Evolutionary conservation across 139 green algal genomes (phyloP).

Genomic region (Chlorella ohadii): DNA sequence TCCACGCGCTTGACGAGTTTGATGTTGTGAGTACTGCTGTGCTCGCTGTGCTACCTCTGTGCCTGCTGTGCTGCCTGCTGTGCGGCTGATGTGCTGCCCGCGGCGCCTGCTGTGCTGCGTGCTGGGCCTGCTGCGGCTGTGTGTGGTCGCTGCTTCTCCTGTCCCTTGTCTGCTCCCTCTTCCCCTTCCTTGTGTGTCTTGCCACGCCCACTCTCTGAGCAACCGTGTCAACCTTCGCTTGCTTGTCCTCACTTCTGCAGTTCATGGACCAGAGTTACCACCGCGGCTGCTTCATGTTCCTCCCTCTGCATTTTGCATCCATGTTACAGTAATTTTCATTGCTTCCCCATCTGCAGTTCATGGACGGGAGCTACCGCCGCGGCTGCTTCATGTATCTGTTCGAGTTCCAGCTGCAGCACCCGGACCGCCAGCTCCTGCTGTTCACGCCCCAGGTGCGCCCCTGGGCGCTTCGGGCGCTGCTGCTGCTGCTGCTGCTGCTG

Average conservation of each 20-base stretch:
- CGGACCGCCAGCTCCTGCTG: conserved; percentile 37
- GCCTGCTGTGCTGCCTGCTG: background rate
- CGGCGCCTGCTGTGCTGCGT: background rate
- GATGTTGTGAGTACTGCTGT: conserved; percentile 51
- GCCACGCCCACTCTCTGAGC: background rate
- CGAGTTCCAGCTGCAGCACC: conserved; percentile 62
- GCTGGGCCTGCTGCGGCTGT: background rate
- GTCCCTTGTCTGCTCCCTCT: background rate
- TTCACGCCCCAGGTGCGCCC: conserved; percentile 66
- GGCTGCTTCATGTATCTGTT: conserved; percentile 76
- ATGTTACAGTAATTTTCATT: no score
- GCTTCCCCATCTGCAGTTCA: conserved; percentile 56
- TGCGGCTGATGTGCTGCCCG: background rate
- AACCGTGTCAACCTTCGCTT: no score
- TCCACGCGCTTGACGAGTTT: conserved; percentile 90
- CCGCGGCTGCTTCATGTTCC: conserved; percentile 65
- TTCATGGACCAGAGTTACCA: conserved; percentile 77
- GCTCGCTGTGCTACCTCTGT: background rate
- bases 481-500: no score
- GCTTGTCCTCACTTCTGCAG: conserved; percentile 15
- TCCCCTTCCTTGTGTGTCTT: no score
- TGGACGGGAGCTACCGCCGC: conserved; percentile 67
- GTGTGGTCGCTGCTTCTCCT: background rate
- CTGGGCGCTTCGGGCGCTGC: no score
- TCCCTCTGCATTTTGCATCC: no score